Conservation (phyloP, 306 rosid species). For the Dryas drummondii region DNA sequence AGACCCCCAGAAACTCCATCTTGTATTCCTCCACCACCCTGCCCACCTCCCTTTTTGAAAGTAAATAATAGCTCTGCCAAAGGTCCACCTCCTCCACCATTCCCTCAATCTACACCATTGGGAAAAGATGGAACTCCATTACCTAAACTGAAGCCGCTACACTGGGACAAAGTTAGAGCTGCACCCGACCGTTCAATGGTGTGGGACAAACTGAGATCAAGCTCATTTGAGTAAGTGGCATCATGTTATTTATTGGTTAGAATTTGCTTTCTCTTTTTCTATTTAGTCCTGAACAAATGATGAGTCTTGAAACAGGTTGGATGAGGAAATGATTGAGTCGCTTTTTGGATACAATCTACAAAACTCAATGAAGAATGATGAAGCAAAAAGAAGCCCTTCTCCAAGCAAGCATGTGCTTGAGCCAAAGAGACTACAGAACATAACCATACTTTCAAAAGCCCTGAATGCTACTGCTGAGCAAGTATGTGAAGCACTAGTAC, state of each 20-base stretch:
- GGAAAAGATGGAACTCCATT: slow-evolving; percentile 82
- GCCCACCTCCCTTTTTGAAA: slow-evolving; percentile 67
- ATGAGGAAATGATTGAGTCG: slow-evolving; percentile 98
- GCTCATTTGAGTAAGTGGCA: slow-evolving; percentile 88
- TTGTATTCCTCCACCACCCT: slow-evolving; percentile 73
- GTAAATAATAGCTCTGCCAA: slow-evolving; percentile 31
- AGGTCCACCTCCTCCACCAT: slow-evolving; percentile 81
- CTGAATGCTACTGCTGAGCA: slow-evolving; percentile 71
- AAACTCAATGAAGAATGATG: slow-evolving; percentile 68
- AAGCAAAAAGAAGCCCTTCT: slow-evolving; percentile 77
- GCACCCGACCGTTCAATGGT: slow-evolving; percentile 89
- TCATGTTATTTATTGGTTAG: slow-evolving; percentile 1
- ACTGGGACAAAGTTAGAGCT: slow-evolving; percentile 99
- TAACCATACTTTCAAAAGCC: slow-evolving; percentile 90
- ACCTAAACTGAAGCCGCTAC: slow-evolving; percentile 92
- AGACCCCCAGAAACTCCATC: slow-evolving; percentile 38
- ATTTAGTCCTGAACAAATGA: slow-evolving; percentile 8
- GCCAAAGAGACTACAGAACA: slow-evolving; percentile 95
- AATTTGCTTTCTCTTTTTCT: background rate
- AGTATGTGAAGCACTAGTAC: slow-evolving; percentile 70
- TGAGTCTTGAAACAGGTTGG: slow-evolving; percentile 60
- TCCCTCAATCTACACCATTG: slow-evolving; percentile 57
- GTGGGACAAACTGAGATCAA: slow-evolving; percentile 91
- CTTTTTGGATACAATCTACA: slow-evolving; percentile 93
- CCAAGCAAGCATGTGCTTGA: slow-evolving; percentile 94